These are phyloP conservation scores for Apophysomyces elegans DNA, from an alignment of 371 early-diverging fungal genomes.

Conservation along the genomic window DNA sequence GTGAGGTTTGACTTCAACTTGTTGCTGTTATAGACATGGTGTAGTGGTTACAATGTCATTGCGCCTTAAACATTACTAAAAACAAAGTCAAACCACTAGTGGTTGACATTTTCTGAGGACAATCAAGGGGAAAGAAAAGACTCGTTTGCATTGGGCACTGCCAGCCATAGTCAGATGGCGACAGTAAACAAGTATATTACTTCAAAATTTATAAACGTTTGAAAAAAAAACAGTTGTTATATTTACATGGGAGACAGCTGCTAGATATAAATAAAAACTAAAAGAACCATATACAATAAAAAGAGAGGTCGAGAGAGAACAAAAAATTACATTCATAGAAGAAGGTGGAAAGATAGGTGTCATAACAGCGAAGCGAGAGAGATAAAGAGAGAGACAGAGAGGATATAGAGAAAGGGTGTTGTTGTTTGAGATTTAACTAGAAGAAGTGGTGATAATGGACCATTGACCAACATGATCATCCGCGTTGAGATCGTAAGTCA, in stretches of 20 bases:
- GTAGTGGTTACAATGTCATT: too few species aligned
- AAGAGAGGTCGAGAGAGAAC: not conserved
- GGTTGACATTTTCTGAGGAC: too few species aligned
- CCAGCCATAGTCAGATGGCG: too few species aligned
- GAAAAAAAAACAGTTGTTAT: not conserved
- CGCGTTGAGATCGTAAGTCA: slow-evolving; percentile 30
- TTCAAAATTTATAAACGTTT: not conserved
- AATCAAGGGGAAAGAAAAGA: too few species aligned
- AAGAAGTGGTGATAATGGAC: slow-evolving; percentile 21
- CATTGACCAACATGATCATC: slow-evolving; percentile 31
- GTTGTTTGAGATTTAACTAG: slow-evolving; percentile 2
- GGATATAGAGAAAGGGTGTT: slow-evolving; percentile 8
- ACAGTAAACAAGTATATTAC: too few species aligned
- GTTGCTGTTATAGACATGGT: too few species aligned
- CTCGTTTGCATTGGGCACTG: too few species aligned
- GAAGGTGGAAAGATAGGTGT: not conserved
- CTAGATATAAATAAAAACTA: not conserved
- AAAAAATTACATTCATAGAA: not conserved
- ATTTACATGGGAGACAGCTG: slow-evolving; percentile 6
- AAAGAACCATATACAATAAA: slow-evolving; percentile 6
- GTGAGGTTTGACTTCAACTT: too few species aligned
- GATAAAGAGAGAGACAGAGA: slow-evolving; percentile 4
- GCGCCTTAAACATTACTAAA: too few species aligned
- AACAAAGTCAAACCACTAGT: too few species aligned
- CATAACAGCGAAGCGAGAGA: too few species aligned